Evolutionary conservation across 2,329 filamentous ascomycete species (phyloP).

Genomic region (Pseudocercospora pini-densiflorae): DNA sequence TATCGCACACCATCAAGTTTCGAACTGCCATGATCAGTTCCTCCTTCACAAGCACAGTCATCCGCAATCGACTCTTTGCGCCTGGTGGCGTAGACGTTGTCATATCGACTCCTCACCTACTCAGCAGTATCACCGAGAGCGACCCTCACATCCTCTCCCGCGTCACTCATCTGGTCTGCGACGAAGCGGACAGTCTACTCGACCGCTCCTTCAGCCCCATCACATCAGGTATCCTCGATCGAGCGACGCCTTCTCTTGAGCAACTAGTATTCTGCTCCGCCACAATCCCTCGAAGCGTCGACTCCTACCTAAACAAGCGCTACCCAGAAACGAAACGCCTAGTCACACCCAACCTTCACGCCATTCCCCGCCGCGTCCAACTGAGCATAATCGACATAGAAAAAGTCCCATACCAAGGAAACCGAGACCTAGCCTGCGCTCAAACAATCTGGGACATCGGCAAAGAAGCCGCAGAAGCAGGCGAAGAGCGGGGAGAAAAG

Average conservation of each 20-base stretch:
- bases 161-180: conserved; percentile 84
- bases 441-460: conserved; percentile 95
- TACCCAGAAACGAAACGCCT: conserved; percentile 85
- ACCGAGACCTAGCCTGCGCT: conserved; percentile 90
- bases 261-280: conserved; percentile 93
- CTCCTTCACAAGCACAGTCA: conserved; percentile 74
- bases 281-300: conserved; percentile 88
- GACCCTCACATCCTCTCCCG: conserved; percentile 93
- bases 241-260: conserved; percentile 76
- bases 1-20: conserved; percentile 87
- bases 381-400: conserved; percentile 91
- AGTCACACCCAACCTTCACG: conserved; percentile 93
- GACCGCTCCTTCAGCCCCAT: conserved; percentile 89
- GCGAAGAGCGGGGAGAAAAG: conserved; percentile 65
- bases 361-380: conserved; percentile 92
- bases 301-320: conserved; percentile 78
- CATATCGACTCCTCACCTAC: conserved; percentile 84
- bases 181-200: conserved; percentile 95
- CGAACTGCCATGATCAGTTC: conserved; percentile 83
- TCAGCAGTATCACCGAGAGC: conserved; percentile 83
- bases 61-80: conserved; percentile 82
- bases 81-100: conserved; percentile 82
- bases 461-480: conserved; percentile 68
- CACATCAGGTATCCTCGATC: conserved; percentile 82
- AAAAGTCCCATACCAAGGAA: conserved; percentile 90